Conservation (phyloP, 2,329 filamentous ascomycete genomes). For the Fusarium kyushuense region DNA sequence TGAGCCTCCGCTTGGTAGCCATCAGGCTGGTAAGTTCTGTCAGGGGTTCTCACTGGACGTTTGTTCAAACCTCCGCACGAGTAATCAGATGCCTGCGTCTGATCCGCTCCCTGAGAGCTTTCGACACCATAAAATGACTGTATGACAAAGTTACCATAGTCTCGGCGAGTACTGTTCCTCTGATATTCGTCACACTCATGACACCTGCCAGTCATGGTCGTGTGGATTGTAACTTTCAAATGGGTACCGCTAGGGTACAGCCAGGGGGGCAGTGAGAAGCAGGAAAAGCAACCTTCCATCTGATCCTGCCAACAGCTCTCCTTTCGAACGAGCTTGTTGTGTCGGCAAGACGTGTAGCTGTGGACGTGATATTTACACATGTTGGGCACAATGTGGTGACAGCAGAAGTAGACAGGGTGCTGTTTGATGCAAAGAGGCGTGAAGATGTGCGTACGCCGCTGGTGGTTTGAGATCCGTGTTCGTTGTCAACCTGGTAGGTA, state of each 20-base stretch:
- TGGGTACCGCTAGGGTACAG: background rate
- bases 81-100: conserved; percentile 1
- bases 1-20: conserved; percentile 1
- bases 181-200: background rate
- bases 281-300: conserved; percentile 1
- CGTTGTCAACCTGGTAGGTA: background rate
- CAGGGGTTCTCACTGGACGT: conserved; percentile 1
- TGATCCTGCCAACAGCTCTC: conserved; percentile 13
- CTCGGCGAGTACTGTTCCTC: background rate
- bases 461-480: background rate
- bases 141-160: conserved; percentile 5
- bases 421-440: background rate
- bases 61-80: background rate
- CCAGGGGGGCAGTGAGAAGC: background rate
- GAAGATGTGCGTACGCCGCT: background rate
- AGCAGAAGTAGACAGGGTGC: background rate
- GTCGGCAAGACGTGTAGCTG: conserved; percentile 9
- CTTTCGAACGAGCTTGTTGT: background rate
- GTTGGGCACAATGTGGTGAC: background rate
- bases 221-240: background rate
- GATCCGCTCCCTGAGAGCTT: background rate
- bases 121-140: background rate
- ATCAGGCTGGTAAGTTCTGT: background rate
- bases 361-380: conserved; percentile 13
- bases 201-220: background rate